These are phyloP conservation scores for Marchantia paleacea DNA, from an alignment of 225 moss, liverwort and hornwort genomes.

Conservation along the genomic window DNA sequence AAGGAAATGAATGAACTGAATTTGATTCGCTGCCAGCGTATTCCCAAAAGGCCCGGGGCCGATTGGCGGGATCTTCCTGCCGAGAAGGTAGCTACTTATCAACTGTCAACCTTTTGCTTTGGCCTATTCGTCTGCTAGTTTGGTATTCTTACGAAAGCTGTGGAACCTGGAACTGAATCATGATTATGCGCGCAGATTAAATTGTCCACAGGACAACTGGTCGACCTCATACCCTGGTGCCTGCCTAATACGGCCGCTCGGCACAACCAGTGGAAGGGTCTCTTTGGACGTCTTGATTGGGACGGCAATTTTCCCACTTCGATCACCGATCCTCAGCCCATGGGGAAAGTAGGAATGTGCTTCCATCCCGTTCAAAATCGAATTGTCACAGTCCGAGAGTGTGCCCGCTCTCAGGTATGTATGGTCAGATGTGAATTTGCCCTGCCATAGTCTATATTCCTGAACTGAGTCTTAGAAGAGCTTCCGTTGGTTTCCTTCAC, in stretches of 20 bases:
- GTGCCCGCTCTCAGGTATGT: slow-evolving; percentile 92
- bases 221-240: slow-evolving; percentile 96
- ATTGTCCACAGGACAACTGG: slow-evolving; percentile 66
- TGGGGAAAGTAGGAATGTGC: slow-evolving; percentile 99
- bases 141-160: not conserved
- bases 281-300: slow-evolving; percentile 93
- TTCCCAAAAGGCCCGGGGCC: slow-evolving; percentile 85
- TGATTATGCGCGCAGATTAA: slow-evolving; percentile 51
- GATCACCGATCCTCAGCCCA: slow-evolving; percentile 98
- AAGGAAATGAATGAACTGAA: slow-evolving; percentile 99
- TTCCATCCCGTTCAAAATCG: slow-evolving; percentile 98
- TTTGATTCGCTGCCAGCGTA: slow-evolving; percentile 78
- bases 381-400: slow-evolving; percentile 93
- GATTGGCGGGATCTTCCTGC: slow-evolving; percentile 95
- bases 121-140: not conserved
- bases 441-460: too few relatives aligned
- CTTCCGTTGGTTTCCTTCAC: too few relatives aligned
- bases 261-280: slow-evolving; percentile 98
- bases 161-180: not conserved
- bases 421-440: not conserved
- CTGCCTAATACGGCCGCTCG: slow-evolving; percentile 92
- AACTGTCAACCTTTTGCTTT: not conserved
- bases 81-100: slow-evolving; percentile 58
- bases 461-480: too few relatives aligned
- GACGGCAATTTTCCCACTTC: slow-evolving; percentile 99